These are phyloP conservation scores for Nothophaeocryptopus gaeumannii DNA, from an alignment of 2,329 filamentous ascomycete genomes.

Conservation along the genomic window DNA sequence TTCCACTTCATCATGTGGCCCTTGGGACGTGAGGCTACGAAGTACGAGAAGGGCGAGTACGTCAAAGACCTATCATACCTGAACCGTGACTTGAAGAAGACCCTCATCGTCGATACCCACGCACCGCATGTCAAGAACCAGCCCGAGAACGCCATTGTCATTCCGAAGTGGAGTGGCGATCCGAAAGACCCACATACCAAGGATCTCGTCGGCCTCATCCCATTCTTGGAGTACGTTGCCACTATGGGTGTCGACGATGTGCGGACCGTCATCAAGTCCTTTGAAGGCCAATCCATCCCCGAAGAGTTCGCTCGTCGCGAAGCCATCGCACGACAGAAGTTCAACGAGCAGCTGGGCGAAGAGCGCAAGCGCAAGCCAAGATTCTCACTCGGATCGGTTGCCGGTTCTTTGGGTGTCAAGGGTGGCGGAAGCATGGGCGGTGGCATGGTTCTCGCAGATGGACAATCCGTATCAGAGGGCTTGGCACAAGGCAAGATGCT, in stretches of 20 bases:
- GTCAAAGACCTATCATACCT: constrained; percentile 99
- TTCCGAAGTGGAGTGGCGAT: constrained; percentile 87
- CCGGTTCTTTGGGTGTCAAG: constrained; percentile 73
- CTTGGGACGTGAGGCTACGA: constrained; percentile 91
- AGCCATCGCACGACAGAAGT: constrained; percentile 78
- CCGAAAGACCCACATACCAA: constrained; percentile 62
- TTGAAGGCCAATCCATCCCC: constrained; percentile 81
- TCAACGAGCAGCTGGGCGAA: constrained; percentile 71
- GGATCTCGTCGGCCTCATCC: constrained; percentile 83
- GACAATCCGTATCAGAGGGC: constrained; percentile 67
- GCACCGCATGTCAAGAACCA: constrained; percentile 78
- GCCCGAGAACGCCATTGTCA: constrained; percentile 91
- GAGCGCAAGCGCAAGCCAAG: constrained; percentile 63
- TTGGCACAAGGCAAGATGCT: constrained; percentile 94
- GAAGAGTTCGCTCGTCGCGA: constrained; percentile 86
- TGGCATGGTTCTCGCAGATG: constrained; percentile 53
- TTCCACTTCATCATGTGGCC: constrained; percentile 95
- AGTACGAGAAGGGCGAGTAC: constrained; percentile 93
- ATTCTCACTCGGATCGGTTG: constrained; percentile 58
- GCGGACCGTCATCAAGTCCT: constrained; percentile 52
- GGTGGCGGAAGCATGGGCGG: constrained; percentile 55
- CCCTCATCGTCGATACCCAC: constrained; percentile 90
- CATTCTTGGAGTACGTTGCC: constrained; percentile 95
- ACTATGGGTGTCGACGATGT: constrained; percentile 90
- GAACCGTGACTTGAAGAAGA: constrained; percentile 92